These are phyloP conservation scores for Penicillium coprophilum DNA, from an alignment of 495 filamentous ascomycete species.

Conservation along the genomic window DNA sequence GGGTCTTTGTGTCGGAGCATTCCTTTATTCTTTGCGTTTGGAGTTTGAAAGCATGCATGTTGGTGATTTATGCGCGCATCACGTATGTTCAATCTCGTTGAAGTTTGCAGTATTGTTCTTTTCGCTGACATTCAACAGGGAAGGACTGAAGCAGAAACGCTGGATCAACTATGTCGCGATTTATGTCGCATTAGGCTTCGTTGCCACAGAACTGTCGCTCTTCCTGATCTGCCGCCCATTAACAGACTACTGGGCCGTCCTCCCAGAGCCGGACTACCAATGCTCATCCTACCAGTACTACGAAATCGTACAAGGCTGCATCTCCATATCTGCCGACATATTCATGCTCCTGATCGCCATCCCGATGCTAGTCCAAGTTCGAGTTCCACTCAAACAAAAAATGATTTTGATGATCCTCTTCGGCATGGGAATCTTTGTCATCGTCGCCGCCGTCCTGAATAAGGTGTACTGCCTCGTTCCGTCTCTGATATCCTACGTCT, in stretches of 20 bases:
- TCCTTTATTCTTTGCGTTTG: slow-evolving; percentile 52
- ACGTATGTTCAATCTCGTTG: slow-evolving; percentile 36
- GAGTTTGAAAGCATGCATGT: slow-evolving; percentile 54
- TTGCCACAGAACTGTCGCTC: slow-evolving; percentile 61
- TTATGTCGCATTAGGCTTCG: slow-evolving; percentile 58
- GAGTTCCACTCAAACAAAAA: slow-evolving; percentile 57
- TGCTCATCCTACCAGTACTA: slow-evolving; percentile 54
- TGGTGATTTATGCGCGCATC: slow-evolving; percentile 54
- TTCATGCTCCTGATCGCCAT: slow-evolving; percentile 65
- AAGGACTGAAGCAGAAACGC: slow-evolving; percentile 39
- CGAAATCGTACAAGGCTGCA: slow-evolving; percentile 50
- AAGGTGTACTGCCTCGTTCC: slow-evolving; percentile 67
- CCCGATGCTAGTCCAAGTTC: slow-evolving; percentile 58
- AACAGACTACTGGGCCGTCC: slow-evolving; percentile 59
- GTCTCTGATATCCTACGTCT: slow-evolving; percentile 48
- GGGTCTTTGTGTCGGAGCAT: slow-evolving; percentile 57
- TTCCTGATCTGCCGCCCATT: slow-evolving; percentile 65
- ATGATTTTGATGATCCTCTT: slow-evolving; percentile 52
- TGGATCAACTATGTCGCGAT: slow-evolving; percentile 47
- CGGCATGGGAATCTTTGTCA: slow-evolving; percentile 65
- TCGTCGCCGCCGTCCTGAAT: slow-evolving; percentile 61
- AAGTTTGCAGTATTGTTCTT: slow-evolving; percentile 1
- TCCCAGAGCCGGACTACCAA: slow-evolving; percentile 46
- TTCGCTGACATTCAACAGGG: slow-evolving; percentile 23
- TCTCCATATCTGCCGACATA: slow-evolving; percentile 66